These are phyloP conservation scores for Fraxinus sp. DNA, from an alignment of 305 asterid genomes.

Conservation along the genomic window DNA sequence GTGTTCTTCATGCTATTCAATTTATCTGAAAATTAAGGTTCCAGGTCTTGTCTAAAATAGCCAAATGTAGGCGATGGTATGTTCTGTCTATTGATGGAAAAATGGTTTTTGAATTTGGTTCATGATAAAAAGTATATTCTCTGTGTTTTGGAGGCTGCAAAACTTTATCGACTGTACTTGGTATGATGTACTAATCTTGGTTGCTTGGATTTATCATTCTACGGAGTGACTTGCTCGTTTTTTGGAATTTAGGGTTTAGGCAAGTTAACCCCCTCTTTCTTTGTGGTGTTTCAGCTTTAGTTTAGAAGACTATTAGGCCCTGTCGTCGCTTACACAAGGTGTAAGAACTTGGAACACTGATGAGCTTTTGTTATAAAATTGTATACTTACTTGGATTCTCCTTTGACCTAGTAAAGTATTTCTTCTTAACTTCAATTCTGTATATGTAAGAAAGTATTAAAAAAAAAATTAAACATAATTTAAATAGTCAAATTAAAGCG, in stretches of 20 bases:
- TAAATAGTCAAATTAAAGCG: not conserved
- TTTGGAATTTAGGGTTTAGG: not conserved
- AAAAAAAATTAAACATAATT: no score
- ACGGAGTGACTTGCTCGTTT: not conserved
- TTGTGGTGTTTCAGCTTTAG: not conserved
- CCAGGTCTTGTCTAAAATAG: not conserved
- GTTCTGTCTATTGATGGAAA: not conserved
- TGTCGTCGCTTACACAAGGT: not conserved
- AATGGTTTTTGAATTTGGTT: not conserved
- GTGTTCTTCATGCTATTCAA: not conserved
- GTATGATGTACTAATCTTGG: not conserved
- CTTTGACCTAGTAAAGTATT: not conserved
- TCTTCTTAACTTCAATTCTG: not conserved
- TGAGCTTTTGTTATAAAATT: not conserved
- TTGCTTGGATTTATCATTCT: not conserved
- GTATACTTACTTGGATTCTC: not conserved
- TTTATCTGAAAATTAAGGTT: not conserved
- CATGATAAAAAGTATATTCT: not conserved
- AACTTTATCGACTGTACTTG: not conserved
- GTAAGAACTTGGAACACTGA: not conserved
- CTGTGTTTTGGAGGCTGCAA: not conserved
- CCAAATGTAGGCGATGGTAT: not conserved
- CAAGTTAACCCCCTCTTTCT: not conserved
- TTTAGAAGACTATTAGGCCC: not conserved
- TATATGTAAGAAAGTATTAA: not conserved